Evolutionary conservation across 1,284 basidiomycete genomes (phyloP).

Genomic region (Cutaneotrichosporon dermatis): DNA sequence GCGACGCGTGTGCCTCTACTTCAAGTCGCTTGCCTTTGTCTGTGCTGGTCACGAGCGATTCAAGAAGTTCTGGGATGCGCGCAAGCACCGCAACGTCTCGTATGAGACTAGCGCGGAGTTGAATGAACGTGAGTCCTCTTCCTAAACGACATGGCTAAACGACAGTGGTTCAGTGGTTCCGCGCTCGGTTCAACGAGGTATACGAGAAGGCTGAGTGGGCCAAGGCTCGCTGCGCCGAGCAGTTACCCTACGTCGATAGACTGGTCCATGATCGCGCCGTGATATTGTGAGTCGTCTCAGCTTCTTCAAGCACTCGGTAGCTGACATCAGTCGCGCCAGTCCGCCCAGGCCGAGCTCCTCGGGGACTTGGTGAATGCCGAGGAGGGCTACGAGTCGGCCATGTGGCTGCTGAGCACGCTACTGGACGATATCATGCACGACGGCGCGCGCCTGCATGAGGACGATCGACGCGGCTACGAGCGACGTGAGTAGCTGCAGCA

Average conservation of each 20-base stretch:
- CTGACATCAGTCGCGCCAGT: slow-evolving; percentile 62
- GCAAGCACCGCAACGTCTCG: slow-evolving; percentile 26
- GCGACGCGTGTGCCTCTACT: slow-evolving; percentile 84
- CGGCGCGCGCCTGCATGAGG: slow-evolving; percentile 74
- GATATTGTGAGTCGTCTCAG: slow-evolving; percentile 40
- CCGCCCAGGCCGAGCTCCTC: slow-evolving; percentile 83
- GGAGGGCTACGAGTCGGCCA: slow-evolving; percentile 86
- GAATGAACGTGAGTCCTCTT: slow-evolving; percentile 52
- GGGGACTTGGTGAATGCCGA: slow-evolving; percentile 75
- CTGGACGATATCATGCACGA: slow-evolving; percentile 84
- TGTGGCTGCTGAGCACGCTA: slow-evolving; percentile 86
- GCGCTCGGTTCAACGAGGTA: slow-evolving; percentile 56
- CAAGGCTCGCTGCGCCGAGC: slow-evolving; percentile 51
- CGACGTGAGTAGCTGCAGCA: slow-evolving; percentile 58
- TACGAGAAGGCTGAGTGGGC: slow-evolving; percentile 58
- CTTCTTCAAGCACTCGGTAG: not conserved
- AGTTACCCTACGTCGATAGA: slow-evolving; percentile 53
- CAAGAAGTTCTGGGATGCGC: slow-evolving; percentile 49
- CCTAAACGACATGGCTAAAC: not conserved
- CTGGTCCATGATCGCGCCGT: slow-evolving; percentile 57
- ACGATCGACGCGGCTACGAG: slow-evolving; percentile 73
- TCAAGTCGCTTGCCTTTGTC: slow-evolving; percentile 86
- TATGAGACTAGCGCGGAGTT: slow-evolving; percentile 51
- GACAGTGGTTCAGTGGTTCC: slow-evolving; percentile 56
- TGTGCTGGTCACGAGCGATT: slow-evolving; percentile 76